phyloP scores from a whole-genome alignment of 805 yeast genomes.

The Metschnikowia cerradonensis region DNA sequence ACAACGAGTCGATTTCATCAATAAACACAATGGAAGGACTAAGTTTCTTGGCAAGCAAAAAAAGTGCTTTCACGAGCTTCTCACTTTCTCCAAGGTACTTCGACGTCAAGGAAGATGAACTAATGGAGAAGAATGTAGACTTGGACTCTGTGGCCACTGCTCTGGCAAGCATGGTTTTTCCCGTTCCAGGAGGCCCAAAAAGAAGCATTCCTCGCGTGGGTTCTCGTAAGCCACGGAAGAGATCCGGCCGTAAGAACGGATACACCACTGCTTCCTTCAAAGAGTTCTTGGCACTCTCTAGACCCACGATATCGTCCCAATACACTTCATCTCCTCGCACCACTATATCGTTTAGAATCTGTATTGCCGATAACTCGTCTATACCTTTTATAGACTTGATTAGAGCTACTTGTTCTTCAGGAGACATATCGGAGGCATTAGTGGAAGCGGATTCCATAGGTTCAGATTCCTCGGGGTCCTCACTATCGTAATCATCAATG shows the following conservation, averaged over 20 bases:
- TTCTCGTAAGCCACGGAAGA: slow-evolving; percentile 85
- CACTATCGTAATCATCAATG: slow-evolving; percentile 21
- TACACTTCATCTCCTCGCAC: slow-evolving; percentile 86
- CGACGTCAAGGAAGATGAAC: slow-evolving; percentile 86
- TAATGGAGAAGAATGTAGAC: slow-evolving; percentile 86
- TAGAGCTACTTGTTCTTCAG: slow-evolving; percentile 32
- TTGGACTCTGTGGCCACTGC: slow-evolving; percentile 95
- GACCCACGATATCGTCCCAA: slow-evolving; percentile 95
- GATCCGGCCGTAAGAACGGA: slow-evolving; percentile 90
- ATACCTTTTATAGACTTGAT: slow-evolving; percentile 60
- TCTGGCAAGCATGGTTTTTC: slow-evolving; percentile 94
- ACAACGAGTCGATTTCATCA: slow-evolving; percentile 90
- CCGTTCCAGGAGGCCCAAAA: slow-evolving; percentile 99
- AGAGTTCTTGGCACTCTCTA: slow-evolving; percentile 82
- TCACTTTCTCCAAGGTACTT: slow-evolving; percentile 90
- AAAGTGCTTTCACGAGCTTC: slow-evolving; percentile 84
- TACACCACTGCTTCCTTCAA: slow-evolving; percentile 93
- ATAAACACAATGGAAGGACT: slow-evolving; percentile 94
- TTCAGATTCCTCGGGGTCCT: slow-evolving; percentile 5
- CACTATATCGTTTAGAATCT: slow-evolving; percentile 82
- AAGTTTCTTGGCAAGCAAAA: slow-evolving; percentile 74
- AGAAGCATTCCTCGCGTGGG: slow-evolving; percentile 95
- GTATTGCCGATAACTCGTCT: slow-evolving; percentile 74
- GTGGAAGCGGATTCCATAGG: neutral
- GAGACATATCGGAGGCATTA: slow-evolving; percentile 10